Base-by-base conservation (phyloP, 1,139 yeast species). In the Martiniozyma asiatica region DNA sequence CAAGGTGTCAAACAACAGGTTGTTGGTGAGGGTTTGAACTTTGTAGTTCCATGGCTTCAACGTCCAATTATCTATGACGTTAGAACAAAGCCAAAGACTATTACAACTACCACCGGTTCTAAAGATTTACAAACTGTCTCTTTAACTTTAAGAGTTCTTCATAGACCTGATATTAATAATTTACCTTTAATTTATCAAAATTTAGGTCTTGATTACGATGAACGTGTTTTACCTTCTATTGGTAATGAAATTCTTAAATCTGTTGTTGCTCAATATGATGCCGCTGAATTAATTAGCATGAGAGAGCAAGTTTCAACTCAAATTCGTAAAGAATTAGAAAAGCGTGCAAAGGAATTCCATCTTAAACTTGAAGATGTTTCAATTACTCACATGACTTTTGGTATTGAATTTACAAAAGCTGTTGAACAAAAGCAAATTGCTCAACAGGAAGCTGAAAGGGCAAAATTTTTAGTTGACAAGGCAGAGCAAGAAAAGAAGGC, bases 391-490 rank as follows among this genome's bases (percentile, higher is more conserved):
- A 78, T 92, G 87, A 82, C 96, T 1, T 92, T 92, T 56, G 98
- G 98, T 34, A 72, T 70, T 44, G 99, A 92, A 53, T 92, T 92
- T 62, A 92, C 99, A 35, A 87, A 84, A 59, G 97, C 98, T 15
- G 98, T 89, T 35, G 99, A 92, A 61, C 94, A 84, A 61, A 92
- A 92, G 59, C 98, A 92, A 59, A 92, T 92, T 58, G 98, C 98
- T 20, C 98, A 89, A 62, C 98, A 92, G 59, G 98, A 92, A 52
- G 97, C 99, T 15, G 98, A 92, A 61, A 73, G 98, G 47, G 96
- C 97, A 36, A 79, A 81, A 50, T 92, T 73, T 55, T 66, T 85
- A 38, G 99, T 92, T 31, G 96, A 87, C 53, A 81, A 79, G 56
- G 98, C 98, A 5, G 97, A 89, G 57, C 99, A 92, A 59, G 97